Evolutionary conservation across 2,329 filamentous ascomycete genomes (phyloP).

Genomic region (Cercospora sojina): DNA sequence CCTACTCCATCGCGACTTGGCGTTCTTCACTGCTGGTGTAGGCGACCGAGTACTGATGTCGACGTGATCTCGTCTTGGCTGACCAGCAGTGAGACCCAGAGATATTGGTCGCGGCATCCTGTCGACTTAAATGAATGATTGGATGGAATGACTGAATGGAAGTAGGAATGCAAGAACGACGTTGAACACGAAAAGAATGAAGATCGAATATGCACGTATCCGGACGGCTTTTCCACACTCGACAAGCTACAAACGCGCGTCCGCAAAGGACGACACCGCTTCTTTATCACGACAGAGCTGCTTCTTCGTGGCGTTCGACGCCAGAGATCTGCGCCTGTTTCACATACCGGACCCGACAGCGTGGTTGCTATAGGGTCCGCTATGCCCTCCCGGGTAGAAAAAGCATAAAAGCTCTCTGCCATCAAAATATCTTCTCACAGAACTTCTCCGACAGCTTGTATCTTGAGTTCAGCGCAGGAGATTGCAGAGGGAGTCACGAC

Average conservation of each 20-base stretch:
- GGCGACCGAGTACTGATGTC: background rate
- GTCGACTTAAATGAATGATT: background rate
- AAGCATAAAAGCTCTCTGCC: background rate
- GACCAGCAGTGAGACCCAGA: background rate
- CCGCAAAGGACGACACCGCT: slow-evolving; percentile 6
- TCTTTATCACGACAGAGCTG: slow-evolving; percentile 2
- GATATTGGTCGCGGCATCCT: slow-evolving; percentile 9
- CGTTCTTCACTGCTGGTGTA: slow-evolving; percentile 5
- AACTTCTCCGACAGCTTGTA: background rate
- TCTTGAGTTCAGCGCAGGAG: background rate
- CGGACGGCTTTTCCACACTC: background rate
- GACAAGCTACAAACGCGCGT: background rate
- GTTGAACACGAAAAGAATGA: background rate
- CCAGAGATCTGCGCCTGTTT: slow-evolving; percentile 1
- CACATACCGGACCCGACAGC: background rate
- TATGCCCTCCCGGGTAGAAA: slow-evolving; percentile 1
- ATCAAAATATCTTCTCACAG: background rate
- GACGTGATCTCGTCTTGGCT: background rate
- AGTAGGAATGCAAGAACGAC: background rate
- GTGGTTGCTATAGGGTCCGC: slow-evolving; percentile 12
- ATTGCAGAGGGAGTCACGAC: background rate
- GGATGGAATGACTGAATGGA: background rate
- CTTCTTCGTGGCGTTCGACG: background rate
- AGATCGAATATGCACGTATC: background rate
- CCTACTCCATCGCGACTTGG: slow-evolving; percentile 5